Percentiles rank a stretch among this genome's conserved stretches.
These are phyloP conservation scores for Phytophthora quininea DNA, from an alignment of 352 stramenopile genomes.

Conservation along the genomic window DNA sequence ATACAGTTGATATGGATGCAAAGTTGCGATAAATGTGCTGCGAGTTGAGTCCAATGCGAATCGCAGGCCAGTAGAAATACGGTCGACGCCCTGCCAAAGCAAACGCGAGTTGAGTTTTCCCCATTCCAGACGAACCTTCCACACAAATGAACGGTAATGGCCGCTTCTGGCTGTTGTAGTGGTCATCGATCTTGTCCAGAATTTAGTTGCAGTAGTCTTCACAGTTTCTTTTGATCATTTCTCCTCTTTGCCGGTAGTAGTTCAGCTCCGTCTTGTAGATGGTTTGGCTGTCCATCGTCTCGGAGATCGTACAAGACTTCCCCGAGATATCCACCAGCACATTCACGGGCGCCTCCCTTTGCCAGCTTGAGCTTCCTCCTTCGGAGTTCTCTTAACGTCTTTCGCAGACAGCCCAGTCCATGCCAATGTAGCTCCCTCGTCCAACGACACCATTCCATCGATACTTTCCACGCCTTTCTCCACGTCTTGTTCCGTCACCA, in stretches of 20 bases:
- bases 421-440: no score
- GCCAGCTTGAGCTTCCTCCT: no score
- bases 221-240: constrained; percentile 3
- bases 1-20: background rate
- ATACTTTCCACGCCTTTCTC: no score
- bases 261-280: background rate
- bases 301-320: background rate
- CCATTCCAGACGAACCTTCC: constrained; percentile 29
- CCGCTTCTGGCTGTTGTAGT: background rate
- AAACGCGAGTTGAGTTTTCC: constrained; percentile 32
- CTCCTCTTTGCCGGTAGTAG: constrained; percentile 2
- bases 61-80: constrained; percentile 26
- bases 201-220: constrained; percentile 11
- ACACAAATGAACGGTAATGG: constrained; percentile 28
- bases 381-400: no score
- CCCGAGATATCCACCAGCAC: background rate
- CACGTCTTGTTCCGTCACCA: no score
- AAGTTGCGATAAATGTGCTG: constrained; percentile 13
- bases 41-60: background rate
- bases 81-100: constrained; percentile 5
- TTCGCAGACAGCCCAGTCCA: no score
- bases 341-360: background rate
- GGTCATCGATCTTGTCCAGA: constrained; percentile 14
- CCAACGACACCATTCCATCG: no score
- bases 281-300: background rate